These are phyloP conservation scores for Phytophthora uliginosa DNA, from an alignment of 352 stramenopile species.

Conservation along the genomic window DNA sequence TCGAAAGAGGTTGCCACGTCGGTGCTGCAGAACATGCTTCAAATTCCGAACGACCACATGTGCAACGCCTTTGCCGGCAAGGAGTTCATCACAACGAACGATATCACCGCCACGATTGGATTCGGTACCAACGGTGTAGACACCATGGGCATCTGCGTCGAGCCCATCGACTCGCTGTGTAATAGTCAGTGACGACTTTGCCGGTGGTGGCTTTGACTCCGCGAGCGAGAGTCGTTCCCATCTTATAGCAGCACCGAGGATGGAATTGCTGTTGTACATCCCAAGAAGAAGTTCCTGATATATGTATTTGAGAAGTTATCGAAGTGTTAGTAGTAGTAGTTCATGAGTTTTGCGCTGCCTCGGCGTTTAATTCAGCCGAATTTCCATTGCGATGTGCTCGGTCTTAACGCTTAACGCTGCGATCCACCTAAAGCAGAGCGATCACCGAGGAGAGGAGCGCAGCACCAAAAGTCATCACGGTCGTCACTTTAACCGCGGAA, in stretches of 20 bases:
- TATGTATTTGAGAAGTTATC: slow-evolving; percentile 7
- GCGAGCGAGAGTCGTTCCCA: no score
- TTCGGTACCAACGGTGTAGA: slow-evolving; percentile 38
- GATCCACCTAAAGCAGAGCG: neutral
- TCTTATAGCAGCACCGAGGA: no score
- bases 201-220: no score
- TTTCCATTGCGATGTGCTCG: no score
- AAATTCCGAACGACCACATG: slow-evolving; percentile 61
- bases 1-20: neutral
- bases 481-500: neutral
- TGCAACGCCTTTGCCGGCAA: slow-evolving; percentile 54
- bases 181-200: no score
- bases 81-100: slow-evolving; percentile 49
- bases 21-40: slow-evolving; percentile 19
- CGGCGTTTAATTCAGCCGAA: no score
- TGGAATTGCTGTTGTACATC: no score
- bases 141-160: slow-evolving; percentile 54
- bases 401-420: no score
- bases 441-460: neutral
- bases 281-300: no score
- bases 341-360: no score
- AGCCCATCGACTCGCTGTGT: slow-evolving; percentile 44
- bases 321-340: no score
- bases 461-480: neutral
- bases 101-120: slow-evolving; percentile 28